Percentiles rank a stretch among this genome's conserved stretches.
Conservation (phyloP, 306 rosid genomes). For the Senna siamea region DNA sequence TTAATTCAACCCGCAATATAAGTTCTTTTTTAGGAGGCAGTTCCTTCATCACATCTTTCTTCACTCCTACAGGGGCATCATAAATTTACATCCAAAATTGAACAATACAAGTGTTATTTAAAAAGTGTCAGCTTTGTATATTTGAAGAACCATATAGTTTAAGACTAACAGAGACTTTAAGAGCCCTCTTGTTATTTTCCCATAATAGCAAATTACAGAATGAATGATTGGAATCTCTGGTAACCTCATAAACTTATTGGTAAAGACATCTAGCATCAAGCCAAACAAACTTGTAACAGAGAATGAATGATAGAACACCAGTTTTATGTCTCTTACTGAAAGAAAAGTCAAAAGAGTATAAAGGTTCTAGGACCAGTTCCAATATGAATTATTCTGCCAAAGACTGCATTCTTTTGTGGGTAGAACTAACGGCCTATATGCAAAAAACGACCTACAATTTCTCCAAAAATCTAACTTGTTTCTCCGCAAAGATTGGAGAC, state of each 20-base stretch:
- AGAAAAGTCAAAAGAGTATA: slow-evolving; percentile 24
- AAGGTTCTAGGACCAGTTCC: slow-evolving; percentile 5
- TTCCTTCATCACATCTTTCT: slow-evolving; percentile 99
- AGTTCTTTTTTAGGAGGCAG: slow-evolving; percentile 98
- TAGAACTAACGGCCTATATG: slow-evolving; percentile 14
- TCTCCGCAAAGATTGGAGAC: slow-evolving; percentile 13
- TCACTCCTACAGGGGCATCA: slow-evolving; percentile 76
- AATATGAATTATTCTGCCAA: slow-evolving; percentile 29
- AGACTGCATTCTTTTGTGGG: slow-evolving; percentile 5
- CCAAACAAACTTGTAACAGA: slow-evolving; percentile 24
- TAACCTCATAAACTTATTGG: slow-evolving; percentile 17
- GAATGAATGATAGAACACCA: slow-evolving; percentile 27
- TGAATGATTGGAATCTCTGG: slow-evolving; percentile 18
- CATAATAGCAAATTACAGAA: slow-evolving; percentile 15
- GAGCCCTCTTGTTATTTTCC: slow-evolving; percentile 19
- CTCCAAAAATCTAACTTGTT: slow-evolving; percentile 17
- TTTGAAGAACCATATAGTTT: slow-evolving; percentile 19
- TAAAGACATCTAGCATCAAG: slow-evolving; percentile 7
- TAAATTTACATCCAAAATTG: slow-evolving; percentile 29
- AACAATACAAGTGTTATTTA: slow-evolving; percentile 12
- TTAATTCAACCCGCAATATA: slow-evolving; percentile 88
- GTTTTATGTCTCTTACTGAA: not conserved
- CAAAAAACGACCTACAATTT: slow-evolving; percentile 31
- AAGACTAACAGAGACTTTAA: slow-evolving; percentile 3
- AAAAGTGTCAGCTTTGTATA: slow-evolving; percentile 16